Conservation (phyloP, 768 basidiomycete species). For the Xerocomus spinulosus region DNA sequence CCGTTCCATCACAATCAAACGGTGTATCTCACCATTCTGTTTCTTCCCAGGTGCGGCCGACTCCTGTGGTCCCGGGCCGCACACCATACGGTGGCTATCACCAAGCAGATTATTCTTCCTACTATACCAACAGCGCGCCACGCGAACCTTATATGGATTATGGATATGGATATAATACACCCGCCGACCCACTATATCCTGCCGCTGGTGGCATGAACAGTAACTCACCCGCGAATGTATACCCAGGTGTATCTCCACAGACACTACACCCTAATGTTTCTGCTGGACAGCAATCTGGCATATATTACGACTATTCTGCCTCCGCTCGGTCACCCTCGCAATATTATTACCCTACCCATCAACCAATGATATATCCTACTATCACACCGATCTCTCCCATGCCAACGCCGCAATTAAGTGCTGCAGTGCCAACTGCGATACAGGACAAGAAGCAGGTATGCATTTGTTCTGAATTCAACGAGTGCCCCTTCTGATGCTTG, state of each 20-base stretch:
- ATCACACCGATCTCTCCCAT: slow-evolving; percentile 52
- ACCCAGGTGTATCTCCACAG: slow-evolving; percentile 43
- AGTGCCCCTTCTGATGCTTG: slow-evolving; percentile 8
- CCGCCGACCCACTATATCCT: slow-evolving; percentile 47
- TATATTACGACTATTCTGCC: slow-evolving; percentile 58
- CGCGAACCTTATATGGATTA: slow-evolving; percentile 53
- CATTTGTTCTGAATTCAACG: slow-evolving; percentile 7
- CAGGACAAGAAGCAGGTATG: slow-evolving; percentile 61
- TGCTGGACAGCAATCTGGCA: slow-evolving; percentile 44
- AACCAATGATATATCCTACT: slow-evolving; percentile 55
- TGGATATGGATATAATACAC: slow-evolving; percentile 51
- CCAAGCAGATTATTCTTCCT: slow-evolving; percentile 55
- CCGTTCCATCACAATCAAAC: slow-evolving; percentile 26
- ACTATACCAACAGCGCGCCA: slow-evolving; percentile 49
- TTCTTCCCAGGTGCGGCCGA: slow-evolving; percentile 38
- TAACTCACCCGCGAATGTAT: slow-evolving; percentile 43
- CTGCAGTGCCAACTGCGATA: slow-evolving; percentile 37
- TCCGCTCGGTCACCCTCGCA: slow-evolving; percentile 49
- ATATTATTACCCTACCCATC: slow-evolving; percentile 56
- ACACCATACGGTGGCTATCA: slow-evolving; percentile 48
- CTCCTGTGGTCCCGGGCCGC: slow-evolving; percentile 42
- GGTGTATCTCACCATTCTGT: slow-evolving; percentile 28
- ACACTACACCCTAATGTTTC: slow-evolving; percentile 39
- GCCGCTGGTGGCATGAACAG: slow-evolving; percentile 42
- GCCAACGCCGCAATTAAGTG: slow-evolving; percentile 43